A percentile compares a stretch with the other conserved stretches of the same genome.
Evolutionary conservation across 148 eudicot species (phyloP).

Genomic region (Arbutus unedo): DNA sequence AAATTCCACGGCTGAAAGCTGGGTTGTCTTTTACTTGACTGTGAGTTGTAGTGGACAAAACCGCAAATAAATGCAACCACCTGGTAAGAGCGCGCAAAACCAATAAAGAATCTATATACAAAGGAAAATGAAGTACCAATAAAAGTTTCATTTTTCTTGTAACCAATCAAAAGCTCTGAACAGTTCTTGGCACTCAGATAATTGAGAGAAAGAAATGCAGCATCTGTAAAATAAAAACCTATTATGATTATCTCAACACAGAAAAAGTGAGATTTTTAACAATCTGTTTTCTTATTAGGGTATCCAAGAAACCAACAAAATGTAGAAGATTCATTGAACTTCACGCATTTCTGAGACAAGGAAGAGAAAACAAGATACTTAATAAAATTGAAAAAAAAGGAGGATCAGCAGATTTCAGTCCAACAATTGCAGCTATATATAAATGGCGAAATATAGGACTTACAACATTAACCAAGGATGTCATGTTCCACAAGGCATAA

Average conservation of each 20-base stretch:
- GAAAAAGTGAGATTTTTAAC: background rate
- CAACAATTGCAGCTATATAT: background rate
- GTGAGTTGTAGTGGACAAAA: slow-evolving; percentile 57
- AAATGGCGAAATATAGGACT: slow-evolving; percentile 27
- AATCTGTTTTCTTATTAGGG: background rate
- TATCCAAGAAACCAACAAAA: background rate
- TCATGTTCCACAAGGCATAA: slow-evolving; percentile 94
- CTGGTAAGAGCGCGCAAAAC: slow-evolving; percentile 35
- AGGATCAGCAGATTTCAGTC: background rate
- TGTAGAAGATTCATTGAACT: background rate
- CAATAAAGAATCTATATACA: slow-evolving; percentile 3
- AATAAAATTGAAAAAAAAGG: background rate
- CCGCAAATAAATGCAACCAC: slow-evolving; percentile 86
- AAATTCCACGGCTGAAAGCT: slow-evolving; percentile 83
- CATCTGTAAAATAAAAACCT: background rate
- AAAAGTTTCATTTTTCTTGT: background rate
- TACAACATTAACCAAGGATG: slow-evolving; percentile 88
- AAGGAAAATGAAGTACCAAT: background rate
- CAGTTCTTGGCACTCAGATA: background rate
- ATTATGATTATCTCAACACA: background rate
- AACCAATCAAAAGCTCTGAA: background rate
- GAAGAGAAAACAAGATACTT: background rate
- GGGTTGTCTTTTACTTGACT: slow-evolving; percentile 51
- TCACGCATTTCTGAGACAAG: background rate
- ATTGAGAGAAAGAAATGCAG: background rate